phyloP scores from a whole-genome alignment of 2,329 filamentous ascomycete species.

The Aspergillus clavatus region DNA sequence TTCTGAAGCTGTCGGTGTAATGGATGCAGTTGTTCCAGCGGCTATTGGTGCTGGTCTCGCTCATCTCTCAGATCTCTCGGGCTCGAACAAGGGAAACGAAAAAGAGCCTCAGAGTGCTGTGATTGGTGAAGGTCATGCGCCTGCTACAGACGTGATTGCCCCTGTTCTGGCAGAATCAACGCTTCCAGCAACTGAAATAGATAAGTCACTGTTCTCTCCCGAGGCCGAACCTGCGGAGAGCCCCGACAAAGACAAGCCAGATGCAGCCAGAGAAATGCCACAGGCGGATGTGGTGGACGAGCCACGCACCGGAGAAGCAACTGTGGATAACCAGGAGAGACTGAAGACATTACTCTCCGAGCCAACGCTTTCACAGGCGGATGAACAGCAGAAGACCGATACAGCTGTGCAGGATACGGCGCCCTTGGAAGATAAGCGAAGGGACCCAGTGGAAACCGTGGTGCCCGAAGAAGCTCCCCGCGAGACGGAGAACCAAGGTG shows the following conservation, averaged over 20 bases:
- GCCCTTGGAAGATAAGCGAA: background rate
- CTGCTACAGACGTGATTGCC: background rate
- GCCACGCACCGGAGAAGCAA: background rate
- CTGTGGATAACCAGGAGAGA: background rate
- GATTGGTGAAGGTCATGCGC: background rate
- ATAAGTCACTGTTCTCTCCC: background rate
- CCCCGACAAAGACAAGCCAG: conserved; percentile 1
- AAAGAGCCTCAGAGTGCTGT: background rate
- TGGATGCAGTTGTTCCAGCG: conserved; percentile 23
- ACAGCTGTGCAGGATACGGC: background rate
- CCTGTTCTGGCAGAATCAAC: conserved; percentile 3
- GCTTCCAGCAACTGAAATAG: conserved; percentile 1
- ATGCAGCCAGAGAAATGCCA: conserved; percentile 1
- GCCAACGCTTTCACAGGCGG: background rate
- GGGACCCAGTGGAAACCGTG: background rate
- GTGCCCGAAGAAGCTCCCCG: background rate
- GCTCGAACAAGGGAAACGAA: background rate
- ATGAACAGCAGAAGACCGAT: background rate
- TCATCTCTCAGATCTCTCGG: background rate
- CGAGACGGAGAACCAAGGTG: background rate
- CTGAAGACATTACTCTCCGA: background rate
- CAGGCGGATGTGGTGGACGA: background rate
- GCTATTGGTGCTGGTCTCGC: conserved; percentile 3
- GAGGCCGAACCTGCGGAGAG: background rate
- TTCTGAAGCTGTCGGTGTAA: conserved; percentile 16